Evolutionary conservation across 768 basidiomycete species (phyloP), one percentile per base, ranked within the genome.

Genomic region (Postia placenta): DNA sequence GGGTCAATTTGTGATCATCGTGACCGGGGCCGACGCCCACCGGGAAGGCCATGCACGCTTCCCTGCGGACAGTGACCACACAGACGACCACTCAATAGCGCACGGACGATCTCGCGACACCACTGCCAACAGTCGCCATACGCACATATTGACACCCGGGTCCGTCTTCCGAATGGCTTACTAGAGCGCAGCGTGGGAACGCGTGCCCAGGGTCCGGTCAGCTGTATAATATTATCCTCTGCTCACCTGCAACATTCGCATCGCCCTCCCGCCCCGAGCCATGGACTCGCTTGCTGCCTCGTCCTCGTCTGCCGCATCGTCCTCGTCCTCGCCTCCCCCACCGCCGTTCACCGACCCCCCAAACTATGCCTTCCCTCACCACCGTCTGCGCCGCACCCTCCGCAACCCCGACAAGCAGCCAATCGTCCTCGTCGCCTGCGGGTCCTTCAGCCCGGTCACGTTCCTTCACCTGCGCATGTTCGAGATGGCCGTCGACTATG

Each of bases 401-500:
- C 78, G 74, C 19, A 77, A 86, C 61, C 62, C 81, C 6, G 69
- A 67, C 19, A 90, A 86, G 69, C 83, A 84, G 6, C 95, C 92
- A n/a, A 70, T 96, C 57, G 89, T 93, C 48, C 83, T 96, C 54
- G 92, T 99, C 51, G 96, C 92, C 40, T 99, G 96, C 63, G 96
- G 95, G 24, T 95, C 92, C 48, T 97, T 97, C 80, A 94, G 91
- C 60, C 95, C 95, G 11, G 87, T 96, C 54, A 96, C 94, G n/a
- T 95, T 93, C 62, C 86, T 95, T 45, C 93, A 96, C 63, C 80
- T 97, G 53, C 89, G 96, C 57, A 97, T 99, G 93, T 99, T 98
- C 69, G 96, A 98, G 66, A 98, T 99, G 96, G 96, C 95, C 48
- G 88, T 87, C 69, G 96, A 98, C 74, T 93, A 92, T 61, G 81